These are phyloP conservation scores for Metschnikowia sp. DNA, from an alignment of 805 yeast genomes.

Conservation along the genomic window DNA sequence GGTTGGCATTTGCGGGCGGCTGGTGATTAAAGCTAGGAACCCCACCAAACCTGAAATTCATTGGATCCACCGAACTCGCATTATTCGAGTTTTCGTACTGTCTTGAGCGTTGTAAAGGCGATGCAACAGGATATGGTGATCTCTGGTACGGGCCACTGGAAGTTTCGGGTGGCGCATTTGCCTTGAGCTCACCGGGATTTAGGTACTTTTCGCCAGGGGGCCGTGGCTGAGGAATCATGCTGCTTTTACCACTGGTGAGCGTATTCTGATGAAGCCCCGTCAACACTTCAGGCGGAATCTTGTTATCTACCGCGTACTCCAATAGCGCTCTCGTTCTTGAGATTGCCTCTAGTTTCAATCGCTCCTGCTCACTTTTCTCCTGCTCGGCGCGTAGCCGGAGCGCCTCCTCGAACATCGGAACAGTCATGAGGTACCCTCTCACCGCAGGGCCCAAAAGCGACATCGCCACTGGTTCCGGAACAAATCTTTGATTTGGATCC, in stretches of 20 bases:
- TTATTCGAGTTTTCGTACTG: constrained; percentile 21
- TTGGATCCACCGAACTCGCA: constrained; percentile 32
- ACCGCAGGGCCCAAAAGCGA: constrained; percentile 52
- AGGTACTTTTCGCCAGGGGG: background rate
- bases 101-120: constrained; percentile 4
- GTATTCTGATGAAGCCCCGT: background rate
- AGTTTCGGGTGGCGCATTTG: background rate
- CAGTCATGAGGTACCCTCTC: constrained; percentile 52
- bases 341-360: constrained; percentile 60
- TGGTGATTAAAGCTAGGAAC: constrained; percentile 9
- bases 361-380: constrained; percentile 80
- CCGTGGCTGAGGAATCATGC: background rate
- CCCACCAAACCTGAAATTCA: constrained; percentile 36
- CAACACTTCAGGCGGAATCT: constrained; percentile 51
- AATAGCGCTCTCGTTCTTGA: constrained; percentile 59
- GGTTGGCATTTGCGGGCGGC: constrained; percentile 7
- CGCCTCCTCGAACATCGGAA: constrained; percentile 55
- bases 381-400: constrained; percentile 63
- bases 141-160: constrained; percentile 2
- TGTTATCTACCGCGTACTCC: constrained; percentile 54
- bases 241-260: background rate
- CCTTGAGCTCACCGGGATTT: background rate
- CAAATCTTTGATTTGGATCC: background rate
- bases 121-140: constrained; percentile 8
- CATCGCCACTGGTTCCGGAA: constrained; percentile 21